Conservation (phyloP, 768 basidiomycete species). For the Mycena epipterygia region DNA sequence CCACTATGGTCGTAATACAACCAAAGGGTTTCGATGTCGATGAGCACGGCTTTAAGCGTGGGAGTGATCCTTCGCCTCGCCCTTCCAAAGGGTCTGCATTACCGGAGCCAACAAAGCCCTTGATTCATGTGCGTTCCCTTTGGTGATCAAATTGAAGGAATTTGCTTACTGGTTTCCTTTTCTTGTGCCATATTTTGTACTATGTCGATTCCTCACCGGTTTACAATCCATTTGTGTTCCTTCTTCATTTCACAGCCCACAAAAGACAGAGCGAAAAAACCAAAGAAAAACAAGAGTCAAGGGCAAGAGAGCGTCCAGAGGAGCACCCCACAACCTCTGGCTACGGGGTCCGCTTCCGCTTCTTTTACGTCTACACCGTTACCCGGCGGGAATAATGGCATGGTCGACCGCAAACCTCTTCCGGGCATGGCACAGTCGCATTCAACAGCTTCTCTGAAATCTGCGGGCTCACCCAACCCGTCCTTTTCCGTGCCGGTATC, state of each 20-base stretch:
- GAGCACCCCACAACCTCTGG: neutral
- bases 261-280: constrained; percentile 79
- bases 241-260: constrained; percentile 69
- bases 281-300: constrained; percentile 60
- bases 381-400: neutral
- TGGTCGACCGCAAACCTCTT: constrained; percentile 9
- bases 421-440: constrained; percentile 21
- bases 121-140: constrained; percentile 91
- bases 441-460: constrained; percentile 19
- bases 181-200: constrained; percentile 20
- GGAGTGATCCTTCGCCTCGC: constrained; percentile 41
- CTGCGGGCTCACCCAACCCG: constrained; percentile 3
- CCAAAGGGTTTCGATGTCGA: constrained; percentile 53
- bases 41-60: constrained; percentile 62
- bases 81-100: constrained; percentile 45
- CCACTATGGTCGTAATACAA: constrained; percentile 78
- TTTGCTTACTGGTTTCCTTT: constrained; percentile 54
- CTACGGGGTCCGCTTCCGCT: neutral
- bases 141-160: constrained; percentile 61
- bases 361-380: constrained; percentile 1
- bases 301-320: neutral
- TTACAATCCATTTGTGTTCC: constrained; percentile 49
- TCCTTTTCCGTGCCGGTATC: constrained; percentile 19
- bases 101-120: constrained; percentile 69
- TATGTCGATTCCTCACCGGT: neutral